A percentile compares a stretch with the other conserved stretches of the same genome.
Evolutionary conservation across 2,329 filamentous ascomycete genomes (phyloP).

Genomic region (Monosporascus sp.): DNA sequence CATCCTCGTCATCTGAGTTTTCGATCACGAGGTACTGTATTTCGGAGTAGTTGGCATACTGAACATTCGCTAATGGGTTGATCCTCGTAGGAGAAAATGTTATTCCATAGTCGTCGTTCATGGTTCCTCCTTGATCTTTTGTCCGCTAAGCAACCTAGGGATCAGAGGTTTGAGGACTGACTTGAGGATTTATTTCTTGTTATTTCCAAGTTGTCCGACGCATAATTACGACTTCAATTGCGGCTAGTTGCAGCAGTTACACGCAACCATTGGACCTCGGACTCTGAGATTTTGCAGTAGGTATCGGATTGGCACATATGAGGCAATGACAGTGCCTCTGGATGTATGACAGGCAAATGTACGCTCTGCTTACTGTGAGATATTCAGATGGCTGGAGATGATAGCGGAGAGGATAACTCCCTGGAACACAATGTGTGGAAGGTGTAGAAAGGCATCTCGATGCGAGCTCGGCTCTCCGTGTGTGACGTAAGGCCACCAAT

Average conservation of each 20-base stretch:
- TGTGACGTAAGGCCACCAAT: background rate
- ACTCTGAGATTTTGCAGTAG: conserved; percentile 13
- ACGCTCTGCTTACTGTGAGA: conserved; percentile 15
- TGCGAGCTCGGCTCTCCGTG: background rate
- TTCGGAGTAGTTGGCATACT: conserved; percentile 18
- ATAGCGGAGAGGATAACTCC: background rate
- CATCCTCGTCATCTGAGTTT: conserved; percentile 13
- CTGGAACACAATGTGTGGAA: background rate
- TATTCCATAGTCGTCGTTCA: conserved; percentile 19
- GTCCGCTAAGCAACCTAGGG: conserved; percentile 3
- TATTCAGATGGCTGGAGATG: conserved; percentile 24
- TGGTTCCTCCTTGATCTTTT: conserved; percentile 11
- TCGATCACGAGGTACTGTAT: conserved; percentile 11
- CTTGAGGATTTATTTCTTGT: conserved; percentile 8
- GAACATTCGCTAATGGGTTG: conserved; percentile 12
- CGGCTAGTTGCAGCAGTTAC: conserved; percentile 17
- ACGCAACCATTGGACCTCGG: conserved; percentile 16
- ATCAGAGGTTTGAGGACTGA: conserved; percentile 3
- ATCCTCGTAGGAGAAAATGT: conserved; percentile 16
- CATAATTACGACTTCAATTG: conserved; percentile 14
- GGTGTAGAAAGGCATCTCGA: background rate
- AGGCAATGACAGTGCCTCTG: conserved; percentile 15
- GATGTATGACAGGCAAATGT: conserved; percentile 13
- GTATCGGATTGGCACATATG: conserved; percentile 17
- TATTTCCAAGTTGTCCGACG: conserved; percentile 7